Conservation (phyloP, 768 basidiomycete genomes). For the Dioszegia crocea region DNA sequence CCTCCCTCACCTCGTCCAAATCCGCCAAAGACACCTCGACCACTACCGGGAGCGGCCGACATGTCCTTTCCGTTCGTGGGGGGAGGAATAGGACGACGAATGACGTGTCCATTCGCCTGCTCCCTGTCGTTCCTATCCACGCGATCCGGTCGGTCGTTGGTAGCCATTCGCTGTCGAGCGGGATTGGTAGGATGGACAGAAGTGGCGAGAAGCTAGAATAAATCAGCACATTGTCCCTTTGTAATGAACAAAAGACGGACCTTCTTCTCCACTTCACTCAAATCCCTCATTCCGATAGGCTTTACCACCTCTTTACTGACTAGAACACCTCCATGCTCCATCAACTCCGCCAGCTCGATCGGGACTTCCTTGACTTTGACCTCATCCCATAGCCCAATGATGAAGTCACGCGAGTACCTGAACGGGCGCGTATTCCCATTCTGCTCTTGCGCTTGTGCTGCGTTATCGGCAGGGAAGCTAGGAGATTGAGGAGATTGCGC, state of each 20-base stretch:
- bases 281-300: conserved; percentile 71
- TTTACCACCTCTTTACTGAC: conserved; percentile 65
- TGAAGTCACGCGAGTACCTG: conserved; percentile 42
- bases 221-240: conserved; percentile 13
- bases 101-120: neutral
- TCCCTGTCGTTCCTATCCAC: conserved; percentile 5
- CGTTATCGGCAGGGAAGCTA: conserved; percentile 27
- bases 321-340: conserved; percentile 30
- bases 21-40: conserved; percentile 20
- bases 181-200: conserved; percentile 81
- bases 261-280: conserved; percentile 82
- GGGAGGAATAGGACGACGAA: conserved; percentile 4
- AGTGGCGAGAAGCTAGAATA: conserved; percentile 71
- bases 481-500: conserved; percentile 31
- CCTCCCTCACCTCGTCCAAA: conserved; percentile 49
- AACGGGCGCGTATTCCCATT: conserved; percentile 36
- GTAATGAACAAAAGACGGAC: conserved; percentile 53
- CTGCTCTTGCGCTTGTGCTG: conserved; percentile 30
- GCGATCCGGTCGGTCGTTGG: neutral
- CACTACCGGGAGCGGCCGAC: neutral
- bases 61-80: conserved; percentile 2
- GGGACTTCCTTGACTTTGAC: conserved; percentile 63
- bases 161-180: conserved; percentile 59
- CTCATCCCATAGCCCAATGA: conserved; percentile 49
- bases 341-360: conserved; percentile 67